These are phyloP conservation scores for Leishmania guyanensis DNA, from an alignment of 208 protist genomes.

Conservation along the genomic window DNA sequence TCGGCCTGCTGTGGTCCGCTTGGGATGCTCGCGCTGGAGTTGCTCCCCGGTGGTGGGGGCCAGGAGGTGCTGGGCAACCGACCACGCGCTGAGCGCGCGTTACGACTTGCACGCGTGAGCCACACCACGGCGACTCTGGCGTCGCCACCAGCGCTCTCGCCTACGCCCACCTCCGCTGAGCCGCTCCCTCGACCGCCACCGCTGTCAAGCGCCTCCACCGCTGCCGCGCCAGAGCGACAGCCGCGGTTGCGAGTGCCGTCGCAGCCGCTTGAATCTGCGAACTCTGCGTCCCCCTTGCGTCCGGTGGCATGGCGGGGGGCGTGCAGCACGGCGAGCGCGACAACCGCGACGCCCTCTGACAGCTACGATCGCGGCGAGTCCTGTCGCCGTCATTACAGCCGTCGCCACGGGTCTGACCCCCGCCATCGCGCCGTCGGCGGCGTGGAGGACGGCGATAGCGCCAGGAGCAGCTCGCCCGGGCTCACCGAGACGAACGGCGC, in stretches of 20 bases:
- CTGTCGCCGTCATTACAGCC: not conserved
- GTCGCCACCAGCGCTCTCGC: not conserved
- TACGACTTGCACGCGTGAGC: not conserved
- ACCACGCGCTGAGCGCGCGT: not conserved
- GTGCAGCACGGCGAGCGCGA: not conserved
- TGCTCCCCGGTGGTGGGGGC: not conserved
- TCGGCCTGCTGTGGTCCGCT: not conserved
- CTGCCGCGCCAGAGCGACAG: constrained; percentile 4
- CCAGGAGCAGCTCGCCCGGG: not conserved
- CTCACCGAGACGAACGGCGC: not conserved
- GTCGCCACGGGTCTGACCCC: not conserved
- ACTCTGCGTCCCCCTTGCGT: constrained; percentile 2
- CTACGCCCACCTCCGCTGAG: not conserved
- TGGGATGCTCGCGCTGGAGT: not conserved
- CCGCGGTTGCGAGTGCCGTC: constrained; percentile 12
- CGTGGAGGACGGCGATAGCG: not conserved
- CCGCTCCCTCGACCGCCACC: not conserved
- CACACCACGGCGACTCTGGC: not conserved
- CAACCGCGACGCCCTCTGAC: not conserved
- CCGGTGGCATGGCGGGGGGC: not conserved
- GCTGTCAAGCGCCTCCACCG: not conserved
- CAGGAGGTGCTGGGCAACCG: not conserved
- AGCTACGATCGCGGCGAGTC: not conserved
- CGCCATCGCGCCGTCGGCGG: not conserved
- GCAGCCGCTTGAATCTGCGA: constrained; percentile 10